phyloP scores from a whole-genome alignment of 2,329 filamentous ascomycete genomes.

The Paecilomyces formosus region DNA sequence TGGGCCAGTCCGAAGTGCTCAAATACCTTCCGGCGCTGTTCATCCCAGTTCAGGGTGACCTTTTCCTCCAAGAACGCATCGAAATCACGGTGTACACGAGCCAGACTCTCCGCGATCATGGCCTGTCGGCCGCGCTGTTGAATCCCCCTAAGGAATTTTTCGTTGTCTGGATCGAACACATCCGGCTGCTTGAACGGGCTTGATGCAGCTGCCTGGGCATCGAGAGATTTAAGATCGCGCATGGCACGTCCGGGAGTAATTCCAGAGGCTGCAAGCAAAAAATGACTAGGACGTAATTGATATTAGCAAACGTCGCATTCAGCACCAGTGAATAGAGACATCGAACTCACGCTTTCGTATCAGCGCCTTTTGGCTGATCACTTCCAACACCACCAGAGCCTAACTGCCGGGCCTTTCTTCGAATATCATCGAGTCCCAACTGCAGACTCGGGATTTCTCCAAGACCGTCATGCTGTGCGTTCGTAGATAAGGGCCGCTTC shows the following conservation, averaged over 20 bases:
- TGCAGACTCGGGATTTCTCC: constrained; percentile 84
- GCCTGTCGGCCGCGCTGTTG: constrained; percentile 86
- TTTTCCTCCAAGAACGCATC: constrained; percentile 92
- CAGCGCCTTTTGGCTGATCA: constrained; percentile 32
- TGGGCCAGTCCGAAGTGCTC: constrained; percentile 81
- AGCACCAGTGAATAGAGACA: background rate
- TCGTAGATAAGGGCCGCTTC: constrained; percentile 61
- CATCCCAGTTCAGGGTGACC: constrained; percentile 91
- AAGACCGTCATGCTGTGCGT: constrained; percentile 47
- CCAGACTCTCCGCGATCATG: constrained; percentile 86
- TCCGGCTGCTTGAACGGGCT: constrained; percentile 27
- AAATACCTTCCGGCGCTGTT: constrained; percentile 86
- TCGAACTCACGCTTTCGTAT: constrained; percentile 46
- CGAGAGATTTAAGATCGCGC: constrained; percentile 76
- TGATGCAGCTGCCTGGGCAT: constrained; percentile 54
- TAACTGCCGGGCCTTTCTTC: constrained; percentile 66
- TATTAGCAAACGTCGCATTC: background rate
- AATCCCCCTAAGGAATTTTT: constrained; percentile 73
- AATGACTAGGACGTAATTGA: constrained; percentile 55
- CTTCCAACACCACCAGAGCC: constrained; percentile 55
- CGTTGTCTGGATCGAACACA: constrained; percentile 47
- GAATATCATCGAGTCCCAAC: constrained; percentile 82
- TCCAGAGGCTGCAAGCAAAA: constrained; percentile 85
- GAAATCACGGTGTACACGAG: constrained; percentile 83
- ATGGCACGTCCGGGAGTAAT: constrained; percentile 81